Percentiles rank a stretch among this genome's conserved stretches.
phyloP scores from a whole-genome alignment of 164 flowering plant genomes.

The Vitis amurensis region DNA sequence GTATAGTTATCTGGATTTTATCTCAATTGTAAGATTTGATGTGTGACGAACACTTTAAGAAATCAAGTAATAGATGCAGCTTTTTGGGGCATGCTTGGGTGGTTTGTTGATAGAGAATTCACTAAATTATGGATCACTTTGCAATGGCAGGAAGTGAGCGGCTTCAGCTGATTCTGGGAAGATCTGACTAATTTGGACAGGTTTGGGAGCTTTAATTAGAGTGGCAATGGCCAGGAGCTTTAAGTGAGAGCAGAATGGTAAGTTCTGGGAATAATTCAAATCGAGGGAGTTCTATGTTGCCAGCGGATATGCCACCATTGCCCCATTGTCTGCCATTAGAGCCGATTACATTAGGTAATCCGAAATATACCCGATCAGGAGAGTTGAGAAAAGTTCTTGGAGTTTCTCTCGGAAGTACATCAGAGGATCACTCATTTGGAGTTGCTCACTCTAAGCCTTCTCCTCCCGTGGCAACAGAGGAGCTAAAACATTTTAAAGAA shows the following conservation, averaged over 20 bases:
- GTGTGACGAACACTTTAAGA: not conserved
- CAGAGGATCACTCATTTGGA: slow-evolving; percentile 33
- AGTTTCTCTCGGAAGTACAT: slow-evolving; percentile 17
- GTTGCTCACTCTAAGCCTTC: slow-evolving; percentile 40
- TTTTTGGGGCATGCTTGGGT: not conserved
- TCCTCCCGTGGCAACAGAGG: slow-evolving; percentile 47
- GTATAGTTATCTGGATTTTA: not conserved
- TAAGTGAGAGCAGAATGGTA: slow-evolving; percentile 12
- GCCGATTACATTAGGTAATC: slow-evolving; percentile 26
- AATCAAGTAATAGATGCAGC: not conserved
- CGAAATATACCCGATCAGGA: slow-evolving; percentile 27
- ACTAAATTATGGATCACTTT: not conserved
- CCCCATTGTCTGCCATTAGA: slow-evolving; percentile 29
- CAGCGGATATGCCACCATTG: slow-evolving; percentile 28
- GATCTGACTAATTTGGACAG: not conserved
- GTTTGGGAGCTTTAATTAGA: not conserved
- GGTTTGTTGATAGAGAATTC: not conserved
- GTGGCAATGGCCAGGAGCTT: not conserved
- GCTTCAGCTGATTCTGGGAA: slow-evolving; percentile 1
- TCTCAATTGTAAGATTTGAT: not conserved
- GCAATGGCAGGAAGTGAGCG: not conserved
- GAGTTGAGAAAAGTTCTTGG: slow-evolving; percentile 30
- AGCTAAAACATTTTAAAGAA: slow-evolving; percentile 56
- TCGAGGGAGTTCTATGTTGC: slow-evolving; percentile 10
- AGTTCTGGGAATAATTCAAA: slow-evolving; percentile 18